Percentiles rank a stretch among this genome's conserved stretches.
Conservation (phyloP, 2,329 filamentous ascomycete species). For the Capronia coronata region DNA sequence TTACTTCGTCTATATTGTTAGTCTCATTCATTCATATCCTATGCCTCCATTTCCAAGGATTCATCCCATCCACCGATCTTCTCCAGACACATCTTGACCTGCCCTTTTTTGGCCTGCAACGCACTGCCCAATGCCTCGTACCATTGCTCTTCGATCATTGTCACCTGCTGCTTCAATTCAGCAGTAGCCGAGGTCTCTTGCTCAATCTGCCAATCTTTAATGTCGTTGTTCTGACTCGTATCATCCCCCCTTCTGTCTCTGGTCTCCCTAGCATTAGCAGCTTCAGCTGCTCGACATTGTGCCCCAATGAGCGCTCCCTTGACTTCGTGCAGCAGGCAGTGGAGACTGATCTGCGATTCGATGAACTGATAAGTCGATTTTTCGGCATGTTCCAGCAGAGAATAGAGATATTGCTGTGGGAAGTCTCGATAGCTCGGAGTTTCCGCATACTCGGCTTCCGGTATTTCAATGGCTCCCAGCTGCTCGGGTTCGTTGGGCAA, state of each 20-base stretch:
- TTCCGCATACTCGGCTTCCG: conserved; percentile 70
- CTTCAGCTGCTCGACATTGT: conserved; percentile 60
- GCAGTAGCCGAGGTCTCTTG: conserved; percentile 69
- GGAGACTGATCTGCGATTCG: conserved; percentile 82
- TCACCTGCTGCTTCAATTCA: conserved; percentile 89
- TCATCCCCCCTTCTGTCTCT: conserved; percentile 31
- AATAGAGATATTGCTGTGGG: conserved; percentile 86
- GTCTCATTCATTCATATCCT: no score
- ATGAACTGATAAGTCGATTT: conserved; percentile 96
- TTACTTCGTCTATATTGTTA: no score
- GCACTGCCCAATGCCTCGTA: conserved; percentile 73
- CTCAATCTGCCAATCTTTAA: conserved; percentile 42
- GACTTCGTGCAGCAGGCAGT: conserved; percentile 86
- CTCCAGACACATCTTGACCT: conserved; percentile 66
- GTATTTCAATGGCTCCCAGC: conserved; percentile 60
- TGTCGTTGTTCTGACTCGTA: conserved; percentile 34
- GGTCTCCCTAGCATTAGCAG: conserved; percentile 51
- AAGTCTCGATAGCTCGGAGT: conserved; percentile 74
- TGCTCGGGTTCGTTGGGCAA: conserved; percentile 30
- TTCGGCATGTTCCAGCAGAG: conserved; percentile 75
- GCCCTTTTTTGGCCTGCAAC: conserved; percentile 64
- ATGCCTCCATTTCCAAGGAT: no score
- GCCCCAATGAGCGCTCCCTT: conserved; percentile 70
- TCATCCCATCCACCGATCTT: conserved; percentile 86
- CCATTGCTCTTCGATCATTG: conserved; percentile 88